phyloP scores from a whole-genome alignment of 2,329 filamentous ascomycete genomes.

The Emydomyces testavorans region DNA sequence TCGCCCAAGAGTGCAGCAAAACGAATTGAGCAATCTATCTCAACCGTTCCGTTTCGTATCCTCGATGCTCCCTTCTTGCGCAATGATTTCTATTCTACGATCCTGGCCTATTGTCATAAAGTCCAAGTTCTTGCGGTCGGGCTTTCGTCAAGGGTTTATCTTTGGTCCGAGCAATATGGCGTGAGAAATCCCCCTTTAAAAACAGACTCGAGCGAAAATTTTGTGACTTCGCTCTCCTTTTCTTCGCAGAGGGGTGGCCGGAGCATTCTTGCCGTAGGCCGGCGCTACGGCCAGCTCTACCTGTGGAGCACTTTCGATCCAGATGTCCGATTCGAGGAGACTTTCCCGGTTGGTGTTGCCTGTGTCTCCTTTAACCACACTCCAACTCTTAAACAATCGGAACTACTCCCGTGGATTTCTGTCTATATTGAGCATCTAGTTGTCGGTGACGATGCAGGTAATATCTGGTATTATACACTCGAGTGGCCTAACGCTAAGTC shows the following conservation, averaged over 20 bases:
- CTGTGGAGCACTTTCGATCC: constrained; percentile 62
- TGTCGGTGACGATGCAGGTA: constrained; percentile 72
- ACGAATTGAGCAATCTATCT: constrained; percentile 37
- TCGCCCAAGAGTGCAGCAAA: not conserved
- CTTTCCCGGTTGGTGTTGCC: constrained; percentile 60
- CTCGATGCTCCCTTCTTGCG: constrained; percentile 80
- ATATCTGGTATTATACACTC: constrained; percentile 76
- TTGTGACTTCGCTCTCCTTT: constrained; percentile 78
- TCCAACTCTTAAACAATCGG: constrained; percentile 40
- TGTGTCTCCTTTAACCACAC: constrained; percentile 72
- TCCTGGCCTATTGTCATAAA: constrained; percentile 70
- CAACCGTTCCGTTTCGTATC: constrained; percentile 69
- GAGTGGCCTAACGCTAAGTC: constrained; percentile 56
- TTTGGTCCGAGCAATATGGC: constrained; percentile 70
- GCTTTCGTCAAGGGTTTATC: constrained; percentile 65
- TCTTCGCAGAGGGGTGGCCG: constrained; percentile 66
- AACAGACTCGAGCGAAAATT: constrained; percentile 40
- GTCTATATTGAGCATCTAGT: constrained; percentile 71
- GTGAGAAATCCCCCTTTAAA: constrained; percentile 49
- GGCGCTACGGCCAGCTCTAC: constrained; percentile 62
- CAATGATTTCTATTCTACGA: constrained; percentile 91
- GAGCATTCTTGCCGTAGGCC: constrained; percentile 73
- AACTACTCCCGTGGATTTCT: constrained; percentile 36
- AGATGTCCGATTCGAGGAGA: constrained; percentile 60
- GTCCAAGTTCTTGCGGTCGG: constrained; percentile 72